Conservation (phyloP, 2,329 filamentous ascomycete species). For the Trichoderma sp. region DNA sequence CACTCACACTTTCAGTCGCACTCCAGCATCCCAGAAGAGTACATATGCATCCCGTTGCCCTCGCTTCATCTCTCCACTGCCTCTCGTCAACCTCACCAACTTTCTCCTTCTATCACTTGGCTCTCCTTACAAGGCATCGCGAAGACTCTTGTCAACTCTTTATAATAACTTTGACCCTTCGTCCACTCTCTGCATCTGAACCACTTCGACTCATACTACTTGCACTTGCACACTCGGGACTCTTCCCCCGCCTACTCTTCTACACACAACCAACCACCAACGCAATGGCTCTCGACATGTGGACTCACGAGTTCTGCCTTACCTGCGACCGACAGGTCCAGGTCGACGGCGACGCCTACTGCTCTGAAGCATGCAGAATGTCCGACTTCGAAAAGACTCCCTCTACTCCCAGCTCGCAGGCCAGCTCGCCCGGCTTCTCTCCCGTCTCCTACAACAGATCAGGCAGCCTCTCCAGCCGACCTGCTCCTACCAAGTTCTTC, state of each 20-base stretch:
- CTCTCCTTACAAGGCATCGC: neutral
- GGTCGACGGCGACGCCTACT: slow-evolving; percentile 80
- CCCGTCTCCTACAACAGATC: slow-evolving; percentile 55
- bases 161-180: slow-evolving; percentile 12
- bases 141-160: neutral
- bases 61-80: slow-evolving; percentile 23
- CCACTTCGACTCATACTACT: slow-evolving; percentile 26
- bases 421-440: slow-evolving; percentile 57
- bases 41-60: slow-evolving; percentile 30
- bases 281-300: slow-evolving; percentile 61
- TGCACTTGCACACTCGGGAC: neutral
- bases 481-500: slow-evolving; percentile 55
- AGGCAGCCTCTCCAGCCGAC: slow-evolving; percentile 30
- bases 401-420: slow-evolving; percentile 56
- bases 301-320: slow-evolving; percentile 92
- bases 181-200: slow-evolving; percentile 22
- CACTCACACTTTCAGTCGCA: neutral
- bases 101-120: neutral
- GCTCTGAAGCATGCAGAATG: slow-evolving; percentile 87
- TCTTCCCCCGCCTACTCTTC: neutral
- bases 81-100: slow-evolving; percentile 2
- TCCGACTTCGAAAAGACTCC: slow-evolving; percentile 77
- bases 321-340: slow-evolving; percentile 80
- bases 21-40: slow-evolving; percentile 15
- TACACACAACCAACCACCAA: slow-evolving; percentile 4